Conservation (phyloP, 345 rosid genomes). For the Lagerstroemia speciosa region DNA sequence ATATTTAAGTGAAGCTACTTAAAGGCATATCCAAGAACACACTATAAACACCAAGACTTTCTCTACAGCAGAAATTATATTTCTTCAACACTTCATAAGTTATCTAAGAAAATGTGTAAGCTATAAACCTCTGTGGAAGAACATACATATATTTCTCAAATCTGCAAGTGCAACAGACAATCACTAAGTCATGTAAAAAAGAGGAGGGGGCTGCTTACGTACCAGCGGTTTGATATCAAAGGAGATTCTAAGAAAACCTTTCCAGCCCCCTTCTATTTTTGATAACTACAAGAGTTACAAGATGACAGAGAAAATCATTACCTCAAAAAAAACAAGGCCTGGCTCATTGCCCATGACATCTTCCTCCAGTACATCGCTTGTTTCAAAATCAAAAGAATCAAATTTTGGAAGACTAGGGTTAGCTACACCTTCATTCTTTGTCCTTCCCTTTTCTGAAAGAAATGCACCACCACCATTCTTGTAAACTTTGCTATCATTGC, state of each 20-base stretch:
- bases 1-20: background rate
- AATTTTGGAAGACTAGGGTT: conserved; percentile 40
- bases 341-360: conserved; percentile 70
- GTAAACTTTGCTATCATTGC: conserved; percentile 13
- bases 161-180: background rate
- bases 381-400: conserved; percentile 51
- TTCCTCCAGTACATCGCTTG: conserved; percentile 84
- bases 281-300: background rate
- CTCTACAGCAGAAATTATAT: background rate
- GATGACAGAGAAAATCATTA: conserved; percentile 18
- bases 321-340: conserved; percentile 88
- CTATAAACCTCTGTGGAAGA: background rate
- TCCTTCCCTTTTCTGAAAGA: conserved; percentile 9
- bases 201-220: too few relatives aligned
- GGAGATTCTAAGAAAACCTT: background rate
- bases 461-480: conserved; percentile 14
- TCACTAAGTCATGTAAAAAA: too few relatives aligned
- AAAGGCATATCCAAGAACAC: background rate
- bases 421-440: conserved; percentile 12
- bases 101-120: background rate
- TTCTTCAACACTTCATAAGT: background rate
- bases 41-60: background rate
- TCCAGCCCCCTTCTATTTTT: background rate
- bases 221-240: background rate
- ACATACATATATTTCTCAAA: background rate